Base-by-base conservation (phyloP, 345 rosid genomes). In the Salix udensis region DNA sequence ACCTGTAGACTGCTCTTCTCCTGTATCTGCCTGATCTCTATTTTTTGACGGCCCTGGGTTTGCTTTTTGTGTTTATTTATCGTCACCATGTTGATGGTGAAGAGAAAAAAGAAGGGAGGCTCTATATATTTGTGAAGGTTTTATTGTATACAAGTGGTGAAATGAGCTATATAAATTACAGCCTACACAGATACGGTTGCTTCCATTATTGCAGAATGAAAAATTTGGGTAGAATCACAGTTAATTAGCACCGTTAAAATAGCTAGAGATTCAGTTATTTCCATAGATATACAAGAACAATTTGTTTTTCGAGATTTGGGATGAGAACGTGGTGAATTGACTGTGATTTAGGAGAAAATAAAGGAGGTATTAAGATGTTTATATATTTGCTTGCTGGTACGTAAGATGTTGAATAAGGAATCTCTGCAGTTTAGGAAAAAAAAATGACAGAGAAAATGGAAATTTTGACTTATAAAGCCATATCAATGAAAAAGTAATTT, bases 31-130 rank as follows among this genome's bases (percentile, higher is more conserved):
- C 74, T 78, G 24, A 78, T 78, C 18, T 73, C 81, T 4, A 74
- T 66, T 58, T 40, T 72, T 69, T 60, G 37, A 3, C 77, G 62
- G 28, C 77, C 77, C 66, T 75, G 67, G 31, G 77, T 75, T 66
- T 36, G 53, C 71, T 75, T 75, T n/a, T 67, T 62, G 23, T 36
- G 5, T 18, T 66, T 85, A 31, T 58, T 67, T 65, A 67, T 88
- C 65, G 23, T 48, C 53, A 48, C 53, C 53, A 48, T 48, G 53
- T 48, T 48, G 53, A 48, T 1, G 53, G 13, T 1, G 53, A 4
- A 4, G 53, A 13, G 53, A 48, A 4, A 13, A 13, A 44, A 44
- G 16, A 14, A 0, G 19, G 19, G 18, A 15, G 19, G 15, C 3
- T 48, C 16, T 48, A 4, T 13, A 4, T 13, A 13, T 48, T 0